Evolutionary conservation across 805 yeast species (phyloP), one percentile per base, ranked within the genome.

Genomic region (Sungouiozyma intestinalis): DNA sequence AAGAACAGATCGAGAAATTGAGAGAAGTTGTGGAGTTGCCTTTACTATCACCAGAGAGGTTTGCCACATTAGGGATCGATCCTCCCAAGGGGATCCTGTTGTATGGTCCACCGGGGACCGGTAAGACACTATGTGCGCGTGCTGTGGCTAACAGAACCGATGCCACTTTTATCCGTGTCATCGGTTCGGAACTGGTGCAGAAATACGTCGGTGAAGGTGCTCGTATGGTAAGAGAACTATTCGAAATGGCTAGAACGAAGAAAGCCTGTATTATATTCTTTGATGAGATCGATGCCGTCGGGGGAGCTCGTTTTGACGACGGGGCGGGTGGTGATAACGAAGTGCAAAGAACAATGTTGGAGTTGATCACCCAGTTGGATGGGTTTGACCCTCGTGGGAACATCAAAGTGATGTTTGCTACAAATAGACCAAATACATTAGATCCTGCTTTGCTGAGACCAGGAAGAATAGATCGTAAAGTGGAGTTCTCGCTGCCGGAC

Each of bases 131-230:
- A 43, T 92, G 97, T 71, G 99, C 99, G 0, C 77, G 99, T 57
- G 99, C 99, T 1, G 98, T 92, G 17, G 99, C 99, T 38, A 92
- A 92, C 65, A 81, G 98, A 71, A 92, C 99, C 2, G 98, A 92
- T 66, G 98, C 99, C 19, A 92, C 99, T 0, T 92, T 92, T 55
- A 92, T 92, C 49, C 81, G 98, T 58, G 98, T 92, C 41, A 92
- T 92, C 68, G 99, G 98, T 8, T 90, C 97, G 1, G 98, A 92
- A 66, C 74, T 92, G 62, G 98, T 92, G 24, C 99, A 92, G 65
- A 92, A 92, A 64, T 92, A 92, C 63, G 97, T 92, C 40, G 99
- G 99, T 62, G 99, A 92, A 69, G 99, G 99, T 69, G 98, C 98
- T 3, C 79, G 98, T 62, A 92, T 92, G 98, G 97, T 92, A 42